Evolutionary conservation across 1,284 basidiomycete genomes (phyloP).

Genomic region (Trichosporon sp.): DNA sequence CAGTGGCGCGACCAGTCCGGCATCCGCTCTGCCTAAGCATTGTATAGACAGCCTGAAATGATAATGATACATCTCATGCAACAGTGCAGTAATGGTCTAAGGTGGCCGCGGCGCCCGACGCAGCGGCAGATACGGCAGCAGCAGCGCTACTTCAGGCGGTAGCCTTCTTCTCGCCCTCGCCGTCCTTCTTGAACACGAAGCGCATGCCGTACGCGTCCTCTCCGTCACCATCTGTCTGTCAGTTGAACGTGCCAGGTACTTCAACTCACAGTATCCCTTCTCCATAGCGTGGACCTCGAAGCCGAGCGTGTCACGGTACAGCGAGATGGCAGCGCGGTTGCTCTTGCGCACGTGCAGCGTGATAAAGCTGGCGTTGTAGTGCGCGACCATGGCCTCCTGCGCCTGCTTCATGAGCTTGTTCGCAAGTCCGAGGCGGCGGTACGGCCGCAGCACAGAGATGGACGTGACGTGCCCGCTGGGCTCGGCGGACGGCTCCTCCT

Average conservation of each 20-base stretch:
- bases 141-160: neutral
- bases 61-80: conserved; percentile 5
- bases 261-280: conserved; percentile 69
- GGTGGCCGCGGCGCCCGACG: neutral
- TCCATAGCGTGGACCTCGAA: conserved; percentile 72
- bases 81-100: neutral
- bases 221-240: conserved; percentile 70
- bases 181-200: conserved; percentile 47
- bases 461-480: conserved; percentile 83
- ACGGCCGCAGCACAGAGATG: conserved; percentile 78
- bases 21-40: conserved; percentile 36
- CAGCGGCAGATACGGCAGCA: neutral
- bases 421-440: conserved; percentile 76
- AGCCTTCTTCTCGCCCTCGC: neutral
- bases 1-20: conserved; percentile 54
- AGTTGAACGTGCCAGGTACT: neutral
- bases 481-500: conserved; percentile 62
- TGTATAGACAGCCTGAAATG: conserved; percentile 8
- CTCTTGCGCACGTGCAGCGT: conserved; percentile 81
- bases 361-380: conserved; percentile 69
- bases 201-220: conserved; percentile 90
- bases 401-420: conserved; percentile 75
- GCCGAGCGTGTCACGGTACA: conserved; percentile 78
- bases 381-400: conserved; percentile 82
- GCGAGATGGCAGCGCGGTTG: conserved; percentile 72